These are phyloP conservation scores for Colletotrichum abscissum DNA, from an alignment of 2,329 filamentous ascomycete species.

Conservation along the genomic window DNA sequence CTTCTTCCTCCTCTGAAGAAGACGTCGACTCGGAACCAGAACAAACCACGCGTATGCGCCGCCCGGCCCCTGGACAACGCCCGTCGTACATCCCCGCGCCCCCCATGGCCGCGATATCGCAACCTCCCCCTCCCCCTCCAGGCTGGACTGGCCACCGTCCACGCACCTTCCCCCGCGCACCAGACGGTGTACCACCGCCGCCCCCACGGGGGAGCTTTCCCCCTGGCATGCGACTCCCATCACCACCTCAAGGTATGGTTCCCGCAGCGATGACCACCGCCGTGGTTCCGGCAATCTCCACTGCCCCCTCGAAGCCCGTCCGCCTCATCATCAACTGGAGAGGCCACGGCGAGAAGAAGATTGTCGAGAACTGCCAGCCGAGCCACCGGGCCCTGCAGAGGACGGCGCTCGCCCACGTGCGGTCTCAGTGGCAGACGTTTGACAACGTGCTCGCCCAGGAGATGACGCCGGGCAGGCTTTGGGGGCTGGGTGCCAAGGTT, in stretches of 20 bases:
- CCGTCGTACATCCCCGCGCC: slow-evolving; percentile 40
- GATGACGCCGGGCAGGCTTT: slow-evolving; percentile 28
- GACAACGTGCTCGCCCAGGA: slow-evolving; percentile 29
- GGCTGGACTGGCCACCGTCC: slow-evolving; percentile 23
- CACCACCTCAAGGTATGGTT: neutral
- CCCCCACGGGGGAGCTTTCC: slow-evolving; percentile 10
- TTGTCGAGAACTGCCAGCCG: slow-evolving; percentile 41
- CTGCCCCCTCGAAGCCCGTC: slow-evolving; percentile 37
- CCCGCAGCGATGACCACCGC: neutral
- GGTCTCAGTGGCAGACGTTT: slow-evolving; percentile 29
- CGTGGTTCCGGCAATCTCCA: slow-evolving; percentile 3
- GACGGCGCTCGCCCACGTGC: slow-evolving; percentile 36
- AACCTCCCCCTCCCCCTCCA: slow-evolving; percentile 26
- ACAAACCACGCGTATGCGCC: slow-evolving; percentile 40
- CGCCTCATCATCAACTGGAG: slow-evolving; percentile 43
- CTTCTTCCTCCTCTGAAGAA: neutral
- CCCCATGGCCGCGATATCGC: slow-evolving; percentile 4
- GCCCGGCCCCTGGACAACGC: neutral
- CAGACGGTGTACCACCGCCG: neutral
- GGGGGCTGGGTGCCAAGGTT: slow-evolving; percentile 28
- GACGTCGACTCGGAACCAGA: slow-evolving; percentile 29
- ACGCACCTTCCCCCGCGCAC: slow-evolving; percentile 33
- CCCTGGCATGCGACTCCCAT: slow-evolving; percentile 15
- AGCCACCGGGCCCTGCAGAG: slow-evolving; percentile 22
- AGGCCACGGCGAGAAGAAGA: slow-evolving; percentile 43